Base-by-base conservation (phyloP, 495 filamentous ascomycete genomes). In the Platismatia glauca region DNA sequence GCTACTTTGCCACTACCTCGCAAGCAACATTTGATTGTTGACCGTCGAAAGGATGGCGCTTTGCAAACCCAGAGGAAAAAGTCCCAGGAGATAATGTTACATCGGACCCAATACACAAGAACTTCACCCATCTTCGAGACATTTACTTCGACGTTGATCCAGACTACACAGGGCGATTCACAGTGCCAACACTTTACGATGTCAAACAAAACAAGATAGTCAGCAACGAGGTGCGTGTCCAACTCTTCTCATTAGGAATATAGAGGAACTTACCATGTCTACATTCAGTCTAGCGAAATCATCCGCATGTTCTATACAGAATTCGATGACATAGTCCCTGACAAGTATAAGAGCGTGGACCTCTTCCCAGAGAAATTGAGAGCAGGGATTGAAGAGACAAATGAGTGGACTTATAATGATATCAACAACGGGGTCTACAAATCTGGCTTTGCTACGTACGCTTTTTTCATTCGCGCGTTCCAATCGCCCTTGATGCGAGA, bases 371-470 rank as follows among this genome's bases (percentile, higher is more conserved):
- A 75, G 37, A 65, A 78, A 1, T 75, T 91, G 24, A 77, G 76
- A 31, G 59, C 71, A 55, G 71, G 86, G 24, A 94, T 96, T 70
- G 89, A 96, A 64, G 77, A 79, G 52, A 75, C 85, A 60, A 94
- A 94, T 71, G 82, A 84, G 37, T 95, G 90, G 90, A 85, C 87
- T 62, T 94, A 94, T 74, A 80, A 89, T 68, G 82, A 87, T 63
- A 78, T 96, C 71, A 96, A 96, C 72, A 91, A 92, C 70, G 91
- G 89, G 43, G 89, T 95, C 38, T 95, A 95, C 77, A 88, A 86
- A 71, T 79, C 79, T 65, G 85, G 85, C 52, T 88, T 88, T 72
- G 85, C 85, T 43, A 87, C 84, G 74, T 77, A 67, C 58, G 69
- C 16, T 50, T 16, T 1, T 37, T 55, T 61, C 37, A 15, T 39